These are phyloP conservation scores for Neocucurbitaria cava DNA, from an alignment of 2,329 filamentous ascomycete species.

Conservation along the genomic window DNA sequence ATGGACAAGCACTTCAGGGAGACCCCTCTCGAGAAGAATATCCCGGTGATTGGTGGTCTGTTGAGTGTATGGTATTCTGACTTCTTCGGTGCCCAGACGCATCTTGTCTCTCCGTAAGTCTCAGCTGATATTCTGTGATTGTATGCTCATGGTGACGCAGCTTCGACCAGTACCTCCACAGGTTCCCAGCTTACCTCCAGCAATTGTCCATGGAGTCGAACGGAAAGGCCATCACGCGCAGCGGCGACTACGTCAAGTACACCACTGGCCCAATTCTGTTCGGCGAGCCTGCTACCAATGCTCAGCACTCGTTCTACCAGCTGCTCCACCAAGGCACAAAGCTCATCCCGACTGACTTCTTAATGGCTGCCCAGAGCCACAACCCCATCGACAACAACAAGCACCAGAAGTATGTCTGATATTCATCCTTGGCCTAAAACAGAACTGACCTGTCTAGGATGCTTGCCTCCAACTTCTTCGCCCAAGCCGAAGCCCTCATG, in stretches of 20 bases:
- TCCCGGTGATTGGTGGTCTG: conserved; percentile 88
- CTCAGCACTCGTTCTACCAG: conserved; percentile 99
- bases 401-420: conserved; percentile 75
- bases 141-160: conserved; percentile 51
- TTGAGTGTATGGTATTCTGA: conserved; percentile 98
- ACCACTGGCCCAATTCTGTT: conserved; percentile 96
- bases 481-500: conserved; percentile 88
- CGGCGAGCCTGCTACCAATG: conserved; percentile 97
- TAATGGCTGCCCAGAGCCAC: conserved; percentile 94
- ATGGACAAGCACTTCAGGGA: conserved; percentile 99
- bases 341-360: conserved; percentile 98
- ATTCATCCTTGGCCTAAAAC: not conserved
- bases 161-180: conserved; percentile 98
- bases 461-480: conserved; percentile 91
- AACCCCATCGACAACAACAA: conserved; percentile 92
- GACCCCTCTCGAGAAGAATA: conserved; percentile 91
- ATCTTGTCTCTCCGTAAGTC: conserved; percentile 92
- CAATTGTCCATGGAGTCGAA: conserved; percentile 99
- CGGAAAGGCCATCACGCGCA: conserved; percentile 94
- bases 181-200: conserved; percentile 98
- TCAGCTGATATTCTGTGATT: not conserved
- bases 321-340: conserved; percentile 98
- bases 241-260: conserved; percentile 90
- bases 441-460: conserved; percentile 59
- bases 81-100: conserved; percentile 98